Evolutionary conservation across 495 filamentous ascomycete species (phyloP), one percentile per base, ranked within the genome.

Genomic region (Aspergillus olivimuriae): DNA sequence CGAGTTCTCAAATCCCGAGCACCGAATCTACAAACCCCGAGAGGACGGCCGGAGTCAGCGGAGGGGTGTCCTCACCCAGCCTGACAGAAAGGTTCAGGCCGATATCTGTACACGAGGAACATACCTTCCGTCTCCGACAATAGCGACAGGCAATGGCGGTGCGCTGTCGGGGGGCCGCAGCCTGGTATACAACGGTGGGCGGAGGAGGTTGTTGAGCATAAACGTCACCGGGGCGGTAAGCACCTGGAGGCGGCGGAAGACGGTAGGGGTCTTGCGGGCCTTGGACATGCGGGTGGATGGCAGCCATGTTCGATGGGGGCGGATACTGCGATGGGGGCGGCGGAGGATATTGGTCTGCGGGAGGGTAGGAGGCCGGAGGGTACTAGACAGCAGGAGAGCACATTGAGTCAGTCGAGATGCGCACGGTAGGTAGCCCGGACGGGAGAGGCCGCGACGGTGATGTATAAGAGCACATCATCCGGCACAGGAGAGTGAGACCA

Each of bases 81-180:
- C n/a, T n/a, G n/a, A n/a, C n/a, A n/a, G n/a, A n/a, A n/a, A n/a
- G n/a, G n/a, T 34, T 8, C 14, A 20, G 14, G 4, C 41, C 16
- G 17, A 4, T 3, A 22, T 23, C 18, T 21, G 16, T 32, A 15
- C 41, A 11, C 26, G 9, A 11, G 14, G 18, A 22, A 50, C 74
- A 55, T 72, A 89, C 85, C 80, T 90, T 90, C 47, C 86, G 79
- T 66, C 86, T 74, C 40, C 86, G 70, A 64, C 86, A 90, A 59
- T 90, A 90, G 41, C 82, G 76, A 59, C 86, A 90, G n/a, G 86
- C 86, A 60, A 90, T 90, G 41, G 86, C 86, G 1, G 86, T 90
- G 40, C 86, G 71, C 60, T 90, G 86, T 47, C 86, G 74, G 10
- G 86, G 86, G 9, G 86, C 85, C 4, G 82, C 82, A 46, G 82